Evolutionary conservation across 148 eudicot species (phyloP).

Genomic region (Pouteria glomerata): DNA sequence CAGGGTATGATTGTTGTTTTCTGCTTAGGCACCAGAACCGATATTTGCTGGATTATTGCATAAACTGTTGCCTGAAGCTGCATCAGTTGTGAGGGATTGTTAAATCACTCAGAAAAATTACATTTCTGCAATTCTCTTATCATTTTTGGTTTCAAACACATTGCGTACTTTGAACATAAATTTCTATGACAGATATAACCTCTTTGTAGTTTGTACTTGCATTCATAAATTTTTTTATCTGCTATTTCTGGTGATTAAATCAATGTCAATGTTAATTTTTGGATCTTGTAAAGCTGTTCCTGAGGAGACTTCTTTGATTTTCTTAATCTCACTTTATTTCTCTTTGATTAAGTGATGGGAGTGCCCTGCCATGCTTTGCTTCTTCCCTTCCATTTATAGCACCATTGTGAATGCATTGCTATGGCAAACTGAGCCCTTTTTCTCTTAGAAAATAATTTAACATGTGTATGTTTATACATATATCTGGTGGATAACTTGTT

Average conservation of each 20-base stretch:
- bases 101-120: background rate
- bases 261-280: background rate
- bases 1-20: slow-evolving; percentile 12
- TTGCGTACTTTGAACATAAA: background rate
- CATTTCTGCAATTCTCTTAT: background rate
- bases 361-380: background rate
- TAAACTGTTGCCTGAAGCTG: background rate
- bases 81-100: background rate
- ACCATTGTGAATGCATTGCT: background rate
- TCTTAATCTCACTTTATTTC: background rate
- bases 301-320: background rate
- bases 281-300: background rate
- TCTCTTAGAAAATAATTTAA: background rate
- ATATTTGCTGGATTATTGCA: background rate
- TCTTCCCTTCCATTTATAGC: background rate
- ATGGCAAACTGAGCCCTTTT: background rate
- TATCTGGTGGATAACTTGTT: background rate
- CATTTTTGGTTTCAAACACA: background rate
- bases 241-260: background rate
- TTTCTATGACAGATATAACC: background rate
- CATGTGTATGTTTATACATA: background rate
- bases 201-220: background rate
- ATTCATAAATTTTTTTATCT: background rate
- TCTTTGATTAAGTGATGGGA: background rate
- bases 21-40: background rate